These are phyloP conservation scores for Botrytis medusae DNA, from an alignment of 2,329 filamentous ascomycete species.

Conservation along the genomic window DNA sequence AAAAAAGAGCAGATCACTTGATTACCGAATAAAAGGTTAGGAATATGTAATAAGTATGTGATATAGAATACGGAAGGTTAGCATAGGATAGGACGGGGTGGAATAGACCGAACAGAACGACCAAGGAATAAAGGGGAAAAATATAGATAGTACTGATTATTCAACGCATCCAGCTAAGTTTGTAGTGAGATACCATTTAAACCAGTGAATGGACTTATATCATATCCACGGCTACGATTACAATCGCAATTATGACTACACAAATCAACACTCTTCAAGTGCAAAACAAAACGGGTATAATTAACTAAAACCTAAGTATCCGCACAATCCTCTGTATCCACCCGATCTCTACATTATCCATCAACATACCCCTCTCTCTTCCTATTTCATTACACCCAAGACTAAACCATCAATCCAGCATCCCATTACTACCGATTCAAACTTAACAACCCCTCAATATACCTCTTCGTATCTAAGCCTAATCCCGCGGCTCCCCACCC, in stretches of 20 bases:
- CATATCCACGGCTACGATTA: background rate
- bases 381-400: background rate
- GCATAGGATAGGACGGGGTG: no score
- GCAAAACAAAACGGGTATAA: background rate
- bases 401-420: background rate
- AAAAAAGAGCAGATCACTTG: no score
- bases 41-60: no score
- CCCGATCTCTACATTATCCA: background rate
- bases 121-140: no score
- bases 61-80: no score
- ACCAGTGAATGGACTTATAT: no score
- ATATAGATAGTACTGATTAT: no score
- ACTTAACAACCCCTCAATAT: slow-evolving; percentile 71
- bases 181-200: no score
- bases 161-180: no score
- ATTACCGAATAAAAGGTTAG: no score
- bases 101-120: no score
- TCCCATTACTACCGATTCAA: slow-evolving; percentile 42
- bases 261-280: background rate
- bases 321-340: background rate
- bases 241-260: background rate
- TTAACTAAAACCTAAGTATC: background rate
- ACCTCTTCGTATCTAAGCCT: slow-evolving; percentile 72
- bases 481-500: slow-evolving; percentile 51
- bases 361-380: background rate